Evolutionary conservation across 768 basidiomycete genomes (phyloP), one percentile per base, ranked within the genome.

Genomic region (Hericium erinaceus): DNA sequence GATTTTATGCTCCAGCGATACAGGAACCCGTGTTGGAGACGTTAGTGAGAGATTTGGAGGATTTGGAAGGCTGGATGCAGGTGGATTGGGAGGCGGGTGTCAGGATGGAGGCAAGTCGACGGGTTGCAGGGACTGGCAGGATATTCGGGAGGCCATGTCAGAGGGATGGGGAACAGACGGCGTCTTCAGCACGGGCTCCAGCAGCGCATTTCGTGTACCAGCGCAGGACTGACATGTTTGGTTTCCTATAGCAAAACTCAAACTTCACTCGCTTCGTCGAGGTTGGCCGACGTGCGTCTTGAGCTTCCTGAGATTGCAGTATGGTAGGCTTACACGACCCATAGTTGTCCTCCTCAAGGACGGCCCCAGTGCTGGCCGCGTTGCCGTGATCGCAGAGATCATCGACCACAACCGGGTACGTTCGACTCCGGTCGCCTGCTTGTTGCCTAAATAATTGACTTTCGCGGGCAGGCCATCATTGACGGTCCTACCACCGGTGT

Each of bases 341-440:
- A 38, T 61, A 87, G 93, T 98, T 61, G 92, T 98, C 72, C 92
- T 98, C 76, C 81, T 98, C 77, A 90, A 89, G 72, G 73, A 85
- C 58, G 95, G 95, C 57, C 91, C 92, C 57, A 82, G 76, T 58
- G 78, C 83, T 48, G 94, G 94, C 64, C 89, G 86, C 73, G 91
- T 97, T 66, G 97, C 97, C 57, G 88, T 93, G 62, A 95, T 99
- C 72, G 86, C 84, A 53, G 94, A 98, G 74, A 95, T 98, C 74
- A 95, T 98, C 63, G 97, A 98, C 83, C 95, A 98, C 81, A 95
- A 94, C 80, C 85, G 95, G 71, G 95, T 97, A 70, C 60, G 89
- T 72, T 18, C 11, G 11, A 12, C 16, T 28, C 18, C 4, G n/a
- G 13, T 33, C 37, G 5, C 15, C 8, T 22, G 16, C 41, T 4